phyloP scores from a whole-genome alignment of 2,329 filamentous ascomycete genomes.

The Microdochium bolleyi region DNA sequence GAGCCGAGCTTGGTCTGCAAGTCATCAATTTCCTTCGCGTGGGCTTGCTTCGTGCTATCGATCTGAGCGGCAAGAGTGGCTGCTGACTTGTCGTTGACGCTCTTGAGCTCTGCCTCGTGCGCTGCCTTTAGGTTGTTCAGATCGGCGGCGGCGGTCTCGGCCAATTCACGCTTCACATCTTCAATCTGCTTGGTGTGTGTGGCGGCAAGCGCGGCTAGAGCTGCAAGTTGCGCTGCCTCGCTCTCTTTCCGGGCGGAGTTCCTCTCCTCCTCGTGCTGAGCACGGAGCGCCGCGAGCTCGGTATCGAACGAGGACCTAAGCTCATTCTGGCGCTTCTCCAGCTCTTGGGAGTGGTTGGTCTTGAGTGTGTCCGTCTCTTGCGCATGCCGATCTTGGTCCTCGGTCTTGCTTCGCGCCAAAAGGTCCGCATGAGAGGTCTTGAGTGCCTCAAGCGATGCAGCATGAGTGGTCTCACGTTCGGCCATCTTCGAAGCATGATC shows the following conservation, averaged over 20 bases:
- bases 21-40: slow-evolving; percentile 12
- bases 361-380: slow-evolving; percentile 3
- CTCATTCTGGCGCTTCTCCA: not conserved
- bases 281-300: not conserved
- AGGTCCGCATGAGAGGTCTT: slow-evolving; percentile 8
- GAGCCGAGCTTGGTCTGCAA: slow-evolving; percentile 9
- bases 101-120: not conserved
- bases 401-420: slow-evolving; percentile 7
- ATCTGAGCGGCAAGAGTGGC: slow-evolving; percentile 1
- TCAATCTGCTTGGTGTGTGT: not conserved
- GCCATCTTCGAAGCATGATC: slow-evolving; percentile 4
- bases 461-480: slow-evolving; percentile 4
- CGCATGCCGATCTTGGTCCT: slow-evolving; percentile 9
- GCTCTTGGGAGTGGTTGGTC: not conserved
- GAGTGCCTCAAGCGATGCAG: slow-evolving; percentile 6
- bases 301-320: not conserved
- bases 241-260: not conserved
- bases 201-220: not conserved
- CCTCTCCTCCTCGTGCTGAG: not conserved
- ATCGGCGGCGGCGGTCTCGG: not conserved
- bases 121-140: not conserved
- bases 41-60: slow-evolving; percentile 11
- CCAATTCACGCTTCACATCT: not conserved
- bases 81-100: not conserved
- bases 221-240: not conserved